Percentiles rank a stretch among this genome's conserved stretches.
These are phyloP conservation scores for Rheum nobile DNA, from an alignment of 148 eudicot species.

Conservation along the genomic window DNA sequence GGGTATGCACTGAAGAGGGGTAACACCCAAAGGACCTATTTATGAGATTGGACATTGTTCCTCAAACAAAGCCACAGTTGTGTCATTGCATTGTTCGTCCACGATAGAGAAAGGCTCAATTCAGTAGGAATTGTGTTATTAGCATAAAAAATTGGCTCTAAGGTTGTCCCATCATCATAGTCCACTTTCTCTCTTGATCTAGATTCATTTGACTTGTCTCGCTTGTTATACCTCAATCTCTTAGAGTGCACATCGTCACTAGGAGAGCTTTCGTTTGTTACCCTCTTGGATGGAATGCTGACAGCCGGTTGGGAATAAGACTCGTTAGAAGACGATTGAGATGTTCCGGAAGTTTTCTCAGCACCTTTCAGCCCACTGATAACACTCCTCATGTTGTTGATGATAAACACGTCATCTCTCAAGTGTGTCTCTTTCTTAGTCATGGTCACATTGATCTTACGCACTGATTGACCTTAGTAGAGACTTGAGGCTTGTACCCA, in stretches of 20 bases:
- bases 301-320: not conserved
- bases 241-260: not conserved
- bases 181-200: not conserved
- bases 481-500: no score
- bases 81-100: not conserved
- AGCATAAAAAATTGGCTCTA: not conserved
- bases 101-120: no score
- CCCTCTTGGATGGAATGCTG: not conserved
- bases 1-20: not conserved
- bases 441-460: no score
- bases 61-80: not conserved
- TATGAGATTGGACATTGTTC: not conserved
- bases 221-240: not conserved
- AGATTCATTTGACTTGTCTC: not conserved
- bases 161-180: no score
- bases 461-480: no score
- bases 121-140: no score
- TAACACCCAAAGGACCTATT: not conserved
- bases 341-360: no score
- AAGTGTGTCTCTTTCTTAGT: no score
- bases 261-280: not conserved
- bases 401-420: no score
- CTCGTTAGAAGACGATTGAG: no score
- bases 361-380: no score
- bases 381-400: no score